These are phyloP conservation scores for Monascus ruber DNA, from an alignment of 2,329 filamentous ascomycete species.

Conservation along the genomic window DNA sequence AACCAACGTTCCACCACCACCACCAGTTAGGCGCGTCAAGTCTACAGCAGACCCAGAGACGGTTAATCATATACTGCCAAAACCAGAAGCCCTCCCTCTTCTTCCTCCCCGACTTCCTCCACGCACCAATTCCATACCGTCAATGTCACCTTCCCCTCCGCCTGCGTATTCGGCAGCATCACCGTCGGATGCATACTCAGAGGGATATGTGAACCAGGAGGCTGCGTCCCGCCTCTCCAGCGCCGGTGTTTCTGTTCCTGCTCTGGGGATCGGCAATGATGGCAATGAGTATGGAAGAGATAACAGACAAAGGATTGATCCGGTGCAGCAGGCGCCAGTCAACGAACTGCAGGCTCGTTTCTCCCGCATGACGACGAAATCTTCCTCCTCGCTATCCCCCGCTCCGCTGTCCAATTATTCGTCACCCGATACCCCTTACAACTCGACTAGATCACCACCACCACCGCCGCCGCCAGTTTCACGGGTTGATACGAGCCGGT, in stretches of 20 bases:
- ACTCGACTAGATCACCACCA: not conserved
- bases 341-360: slow-evolving; percentile 60
- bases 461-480: slow-evolving; percentile 13
- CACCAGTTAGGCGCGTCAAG: slow-evolving; percentile 45
- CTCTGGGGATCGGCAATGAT: slow-evolving; percentile 54
- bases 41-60: slow-evolving; percentile 11
- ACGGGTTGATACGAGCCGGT: slow-evolving; percentile 9
- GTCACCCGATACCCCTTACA: no score
- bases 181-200: slow-evolving; percentile 16
- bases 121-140: slow-evolving; percentile 44
- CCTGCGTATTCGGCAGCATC: slow-evolving; percentile 36
- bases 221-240: slow-evolving; percentile 57
- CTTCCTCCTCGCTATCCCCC: slow-evolving; percentile 13
- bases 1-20: slow-evolving; percentile 58
- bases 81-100: not conserved
- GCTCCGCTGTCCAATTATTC: slow-evolving; percentile 8
- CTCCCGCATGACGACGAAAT: slow-evolving; percentile 38
- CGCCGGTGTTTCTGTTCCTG: slow-evolving; percentile 68
- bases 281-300: slow-evolving; percentile 10
- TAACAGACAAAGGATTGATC: slow-evolving; percentile 14
- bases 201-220: slow-evolving; percentile 42
- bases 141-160: slow-evolving; percentile 32
- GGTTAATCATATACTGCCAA: not conserved
- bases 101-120: slow-evolving; percentile 62
- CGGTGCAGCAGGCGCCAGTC: slow-evolving; percentile 35